These are phyloP conservation scores for Kitagawia praeruptora DNA, from an alignment of 129 eudicot species.

Conservation along the genomic window DNA sequence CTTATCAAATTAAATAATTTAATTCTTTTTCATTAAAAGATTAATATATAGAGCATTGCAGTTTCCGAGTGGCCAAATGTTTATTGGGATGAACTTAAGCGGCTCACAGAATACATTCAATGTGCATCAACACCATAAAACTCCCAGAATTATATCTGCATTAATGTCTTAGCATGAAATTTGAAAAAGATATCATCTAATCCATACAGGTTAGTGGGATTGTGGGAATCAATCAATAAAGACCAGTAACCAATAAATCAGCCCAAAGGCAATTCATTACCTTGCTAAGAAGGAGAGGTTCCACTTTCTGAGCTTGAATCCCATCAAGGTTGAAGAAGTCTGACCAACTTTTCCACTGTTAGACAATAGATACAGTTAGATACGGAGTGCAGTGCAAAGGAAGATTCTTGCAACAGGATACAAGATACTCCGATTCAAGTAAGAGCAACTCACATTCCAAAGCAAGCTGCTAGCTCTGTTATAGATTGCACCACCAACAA, in stretches of 20 bases:
- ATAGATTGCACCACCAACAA: conserved; percentile 92
- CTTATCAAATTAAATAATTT: not conserved
- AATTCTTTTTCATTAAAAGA: not conserved
- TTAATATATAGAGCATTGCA: not conserved
- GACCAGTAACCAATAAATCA: not conserved
- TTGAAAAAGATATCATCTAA: not conserved
- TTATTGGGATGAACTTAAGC: not conserved
- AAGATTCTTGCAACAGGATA: not conserved
- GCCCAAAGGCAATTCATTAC: conserved; percentile 26
- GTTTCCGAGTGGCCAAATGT: not conserved
- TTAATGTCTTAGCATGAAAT: not conserved
- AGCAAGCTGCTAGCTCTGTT: conserved; percentile 67
- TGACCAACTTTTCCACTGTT: conserved; percentile 65
- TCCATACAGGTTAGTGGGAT: not conserved
- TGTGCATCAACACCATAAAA: not conserved
- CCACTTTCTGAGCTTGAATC: conserved; percentile 62
- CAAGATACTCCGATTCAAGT: not conserved
- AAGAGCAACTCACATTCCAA: conserved; percentile 44
- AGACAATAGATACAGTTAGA: conserved; percentile 7
- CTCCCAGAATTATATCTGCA: not conserved
- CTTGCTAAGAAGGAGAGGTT: conserved; percentile 88
- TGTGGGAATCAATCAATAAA: not conserved
- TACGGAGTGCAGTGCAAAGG: not conserved
- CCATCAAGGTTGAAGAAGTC: conserved; percentile 91
- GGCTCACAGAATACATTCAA: not conserved